These are phyloP conservation scores for Fusarium pseudograminearum DNA, from an alignment of 2,329 filamentous ascomycete genomes.

Conservation along the genomic window DNA sequence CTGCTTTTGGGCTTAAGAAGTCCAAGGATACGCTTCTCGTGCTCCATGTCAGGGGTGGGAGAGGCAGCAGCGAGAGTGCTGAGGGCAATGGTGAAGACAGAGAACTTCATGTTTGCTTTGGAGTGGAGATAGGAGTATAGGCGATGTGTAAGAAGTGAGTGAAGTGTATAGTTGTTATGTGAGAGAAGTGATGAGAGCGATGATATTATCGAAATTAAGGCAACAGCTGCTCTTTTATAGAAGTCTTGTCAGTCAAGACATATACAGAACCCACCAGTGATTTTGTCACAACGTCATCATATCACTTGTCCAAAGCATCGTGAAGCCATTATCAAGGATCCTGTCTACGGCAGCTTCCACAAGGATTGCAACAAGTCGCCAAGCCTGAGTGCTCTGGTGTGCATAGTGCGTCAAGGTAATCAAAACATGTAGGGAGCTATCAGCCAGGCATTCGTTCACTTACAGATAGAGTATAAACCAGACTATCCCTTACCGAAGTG, in stretches of 20 bases:
- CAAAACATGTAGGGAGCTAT: conserved; percentile 7
- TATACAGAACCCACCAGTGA: not conserved
- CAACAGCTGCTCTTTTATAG: conserved; percentile 28
- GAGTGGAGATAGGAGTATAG: not conserved
- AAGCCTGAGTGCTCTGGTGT: conserved; percentile 15
- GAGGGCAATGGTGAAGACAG: conserved; percentile 38
- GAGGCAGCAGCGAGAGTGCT: conserved; percentile 40
- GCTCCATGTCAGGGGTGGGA: conserved; percentile 40
- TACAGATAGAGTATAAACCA: conserved; percentile 10
- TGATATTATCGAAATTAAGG: not conserved
- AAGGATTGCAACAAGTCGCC: conserved; percentile 14
- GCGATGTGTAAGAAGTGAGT: not conserved
- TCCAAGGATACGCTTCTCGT: conserved; percentile 34
- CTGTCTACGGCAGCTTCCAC: conserved; percentile 7
- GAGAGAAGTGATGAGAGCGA: conserved; percentile 8
- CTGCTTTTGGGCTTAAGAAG: conserved; percentile 34
- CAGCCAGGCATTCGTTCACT: not conserved
- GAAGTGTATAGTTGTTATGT: not conserved
- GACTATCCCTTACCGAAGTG: not conserved
- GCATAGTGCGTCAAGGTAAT: conserved; percentile 10
- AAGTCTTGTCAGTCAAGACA: not conserved
- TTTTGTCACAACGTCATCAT: conserved; percentile 24
- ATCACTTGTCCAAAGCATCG: conserved; percentile 9
- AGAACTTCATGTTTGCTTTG: conserved; percentile 45
- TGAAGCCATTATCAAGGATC: conserved; percentile 7